Base-by-base conservation (phyloP, 139 green algal genomes). In the Eudorina sp. region DNA sequence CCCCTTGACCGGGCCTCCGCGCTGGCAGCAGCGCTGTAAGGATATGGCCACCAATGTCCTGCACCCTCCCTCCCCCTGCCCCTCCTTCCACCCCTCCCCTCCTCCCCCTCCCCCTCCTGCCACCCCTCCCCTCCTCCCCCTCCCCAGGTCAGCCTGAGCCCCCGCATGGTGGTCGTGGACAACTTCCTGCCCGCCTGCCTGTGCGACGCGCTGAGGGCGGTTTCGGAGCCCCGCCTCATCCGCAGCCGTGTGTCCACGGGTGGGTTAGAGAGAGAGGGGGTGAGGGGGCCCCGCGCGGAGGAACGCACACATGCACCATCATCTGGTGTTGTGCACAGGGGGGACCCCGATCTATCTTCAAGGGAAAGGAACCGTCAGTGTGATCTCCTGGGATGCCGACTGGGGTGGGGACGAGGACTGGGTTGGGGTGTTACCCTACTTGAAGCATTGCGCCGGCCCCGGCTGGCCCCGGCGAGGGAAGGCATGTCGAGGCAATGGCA, bases 121-220 rank as follows among this genome's bases (percentile, higher is more conserved):
- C 7, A 1, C 0, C 13, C 46, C 36, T 38, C 69, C 9, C 64
- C 43, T 14, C 41, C 41, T 51, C 68, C 14, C 53, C 48, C 48
- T 34, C 34, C 66, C 14, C 66, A 82, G 83, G 83, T 51, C 66
- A 88, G 83, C 48, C 66, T 88, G 29, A 80, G 62, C 48, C 83
- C 83, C 68, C 83, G 83, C n/a, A 45, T 93, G 27, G 38, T 94
- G 84, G 46, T 94, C 73, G 79, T 94, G 53, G 92, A 94, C 48
- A 29, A 51, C 45, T 91, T 92, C 40, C 90, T 92, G 64, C 79
- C 85, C 41, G 51, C n/a, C 7, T 23, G 34, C 27, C 53, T 89
- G 68, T 94, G 91, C 48, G 66, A 86, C 25, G 72, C 41, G 29
- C 51, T 94, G 53, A 86, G 85, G 72, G 41, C 53, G 4, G 23